Evolutionary conservation across 2,329 filamentous ascomycete genomes (phyloP).

Genomic region (Diaporthe aspalathi): DNA sequence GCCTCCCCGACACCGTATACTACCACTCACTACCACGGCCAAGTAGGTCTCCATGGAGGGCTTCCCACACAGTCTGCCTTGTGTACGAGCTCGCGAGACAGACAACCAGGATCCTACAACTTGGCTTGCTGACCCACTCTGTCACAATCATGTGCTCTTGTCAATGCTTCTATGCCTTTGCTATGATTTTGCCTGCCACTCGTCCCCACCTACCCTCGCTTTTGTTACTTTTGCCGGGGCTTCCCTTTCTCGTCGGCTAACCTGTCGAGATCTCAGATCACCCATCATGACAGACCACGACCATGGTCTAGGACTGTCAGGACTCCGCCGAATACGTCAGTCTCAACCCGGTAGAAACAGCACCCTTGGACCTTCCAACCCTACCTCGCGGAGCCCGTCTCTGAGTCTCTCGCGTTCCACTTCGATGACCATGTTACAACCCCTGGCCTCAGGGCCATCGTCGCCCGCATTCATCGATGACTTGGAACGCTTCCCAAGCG

Average conservation of each 20-base stretch:
- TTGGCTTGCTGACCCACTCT: conserved; percentile 34
- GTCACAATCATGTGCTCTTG: conserved; percentile 43
- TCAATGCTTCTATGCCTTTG: conserved; percentile 1
- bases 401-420: conserved; percentile 71
- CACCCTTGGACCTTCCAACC: conserved; percentile 69
- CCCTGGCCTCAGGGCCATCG: conserved; percentile 69
- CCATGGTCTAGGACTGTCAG: conserved; percentile 85
- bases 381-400: conserved; percentile 71
- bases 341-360: conserved; percentile 75
- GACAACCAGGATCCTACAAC: conserved; percentile 18
- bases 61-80: conserved; percentile 4
- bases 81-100: conserved; percentile 41
- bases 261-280: conserved; percentile 64
- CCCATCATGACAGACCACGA: conserved; percentile 88
- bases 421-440: conserved; percentile 76
- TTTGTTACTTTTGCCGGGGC: conserved; percentile 39
- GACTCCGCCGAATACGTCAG: conserved; percentile 93
- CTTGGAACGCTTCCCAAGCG: conserved; percentile 89
- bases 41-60: not conserved
- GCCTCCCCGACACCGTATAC: not conserved
- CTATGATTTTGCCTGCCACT: conserved; percentile 26
- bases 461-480: conserved; percentile 89
- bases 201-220: conserved; percentile 34
- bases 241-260: conserved; percentile 41
- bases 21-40: conserved; percentile 1